Percentiles rank a stretch among this genome's conserved stretches.
Evolutionary conservation across 2,329 filamentous ascomycete species (phyloP).

Genomic region (Dendryphion nanum): DNA sequence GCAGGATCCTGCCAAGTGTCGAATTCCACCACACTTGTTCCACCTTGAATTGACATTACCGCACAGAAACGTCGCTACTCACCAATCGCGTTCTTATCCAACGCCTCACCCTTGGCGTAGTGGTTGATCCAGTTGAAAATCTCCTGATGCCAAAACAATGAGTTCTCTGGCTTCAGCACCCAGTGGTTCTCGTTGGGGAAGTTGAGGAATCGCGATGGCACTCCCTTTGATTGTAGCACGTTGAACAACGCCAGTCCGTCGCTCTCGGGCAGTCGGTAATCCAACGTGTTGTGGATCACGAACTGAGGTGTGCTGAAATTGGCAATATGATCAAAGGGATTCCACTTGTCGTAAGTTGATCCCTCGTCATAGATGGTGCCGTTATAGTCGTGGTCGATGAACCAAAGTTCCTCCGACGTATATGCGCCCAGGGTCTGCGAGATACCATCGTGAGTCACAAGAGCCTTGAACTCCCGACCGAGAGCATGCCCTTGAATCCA

Average conservation of each 20-base stretch:
- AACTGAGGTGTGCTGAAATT: constrained; percentile 87
- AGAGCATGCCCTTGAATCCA: constrained; percentile 89
- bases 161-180: constrained; percentile 89
- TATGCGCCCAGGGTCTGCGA: constrained; percentile 58
- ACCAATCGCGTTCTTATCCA: constrained; percentile 29
- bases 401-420: constrained; percentile 52
- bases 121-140: constrained; percentile 43
- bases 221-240: constrained; percentile 70
- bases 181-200: constrained; percentile 80
- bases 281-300: constrained; percentile 84
- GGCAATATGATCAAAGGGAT: constrained; percentile 55
- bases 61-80: no score
- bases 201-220: constrained; percentile 74
- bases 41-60: no score
- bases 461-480: constrained; percentile 79
- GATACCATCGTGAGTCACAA: constrained; percentile 86
- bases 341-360: constrained; percentile 56
- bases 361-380: constrained; percentile 32
- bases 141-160: constrained; percentile 78
- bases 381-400: constrained; percentile 47
- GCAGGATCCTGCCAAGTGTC: no score
- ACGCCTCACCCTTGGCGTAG: constrained; percentile 23
- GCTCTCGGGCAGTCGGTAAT: constrained; percentile 82
- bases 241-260: constrained; percentile 87
- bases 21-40: no score